A percentile compares a stretch with the other conserved stretches of the same genome.
Conservation (phyloP, 306 rosid genomes). For the Ormosia emarginata region DNA sequence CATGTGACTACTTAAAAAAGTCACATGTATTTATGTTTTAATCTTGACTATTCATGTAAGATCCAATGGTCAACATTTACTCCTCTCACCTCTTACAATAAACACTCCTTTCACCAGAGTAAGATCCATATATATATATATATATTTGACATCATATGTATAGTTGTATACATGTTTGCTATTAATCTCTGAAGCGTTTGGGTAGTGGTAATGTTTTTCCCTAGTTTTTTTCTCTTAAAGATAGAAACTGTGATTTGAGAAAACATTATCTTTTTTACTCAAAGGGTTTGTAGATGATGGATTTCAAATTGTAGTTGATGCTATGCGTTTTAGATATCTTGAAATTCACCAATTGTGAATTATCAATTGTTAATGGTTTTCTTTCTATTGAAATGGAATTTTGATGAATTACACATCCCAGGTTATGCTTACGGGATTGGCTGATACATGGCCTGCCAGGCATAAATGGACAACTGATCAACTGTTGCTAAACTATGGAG, state of each 20-base stretch:
- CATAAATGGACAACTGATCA: slow-evolving; percentile 76
- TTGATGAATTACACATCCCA: slow-evolving; percentile 36
- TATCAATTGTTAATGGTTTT: background rate
- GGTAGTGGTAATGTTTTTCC: background rate
- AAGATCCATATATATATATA: too few relatives aligned
- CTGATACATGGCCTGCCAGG: slow-evolving; percentile 91
- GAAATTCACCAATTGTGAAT: slow-evolving; percentile 16
- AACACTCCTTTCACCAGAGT: too few relatives aligned
- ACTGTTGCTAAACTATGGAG: slow-evolving; percentile 64
- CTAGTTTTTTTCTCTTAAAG: background rate
- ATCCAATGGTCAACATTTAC: too few relatives aligned
- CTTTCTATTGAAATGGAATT: slow-evolving; percentile 15
- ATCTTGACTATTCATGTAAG: too few relatives aligned
- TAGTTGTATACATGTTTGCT: background rate
- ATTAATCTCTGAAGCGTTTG: slow-evolving; percentile 2
- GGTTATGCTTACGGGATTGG: slow-evolving; percentile 78
- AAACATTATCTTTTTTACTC: background rate
- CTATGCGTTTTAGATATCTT: background rate
- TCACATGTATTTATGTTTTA: too few relatives aligned
- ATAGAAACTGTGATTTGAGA: slow-evolving; percentile 7
- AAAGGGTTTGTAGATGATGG: background rate
- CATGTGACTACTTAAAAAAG: too few relatives aligned
- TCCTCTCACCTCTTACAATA: too few relatives aligned
- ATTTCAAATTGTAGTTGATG: slow-evolving; percentile 4
- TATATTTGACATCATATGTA: background rate